A percentile compares a stretch with the other conserved stretches of the same genome.
Conservation (phyloP, 257 asterid species). For the Solanum paucissectum region DNA sequence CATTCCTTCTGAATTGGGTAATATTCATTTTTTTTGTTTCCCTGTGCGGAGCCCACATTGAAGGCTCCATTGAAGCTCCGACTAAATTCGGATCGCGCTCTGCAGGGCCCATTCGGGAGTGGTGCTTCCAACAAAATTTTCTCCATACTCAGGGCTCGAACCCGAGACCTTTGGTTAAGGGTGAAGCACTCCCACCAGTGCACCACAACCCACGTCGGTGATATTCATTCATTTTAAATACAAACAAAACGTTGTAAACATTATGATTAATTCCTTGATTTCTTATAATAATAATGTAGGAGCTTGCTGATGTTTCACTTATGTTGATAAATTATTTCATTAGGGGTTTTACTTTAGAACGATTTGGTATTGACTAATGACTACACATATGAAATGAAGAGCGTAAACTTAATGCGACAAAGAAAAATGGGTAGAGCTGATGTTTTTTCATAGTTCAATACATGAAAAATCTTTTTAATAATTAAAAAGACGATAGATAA, state of each 20-base stretch:
- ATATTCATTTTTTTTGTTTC: background rate
- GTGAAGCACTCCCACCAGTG: too few species aligned
- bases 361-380: background rate
- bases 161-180: too few species aligned
- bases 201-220: too few species aligned
- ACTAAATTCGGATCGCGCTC: too few species aligned
- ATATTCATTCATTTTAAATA: background rate
- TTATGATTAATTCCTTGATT: background rate
- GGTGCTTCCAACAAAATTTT: too few species aligned
- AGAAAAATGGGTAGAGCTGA: background rate
- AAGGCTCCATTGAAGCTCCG: too few species aligned
- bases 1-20: background rate
- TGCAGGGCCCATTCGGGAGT: too few species aligned
- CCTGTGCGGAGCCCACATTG: too few species aligned
- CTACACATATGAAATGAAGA: background rate
- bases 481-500: background rate
- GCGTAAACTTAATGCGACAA: background rate
- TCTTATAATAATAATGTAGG: background rate
- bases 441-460: too few species aligned
- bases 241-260: background rate
- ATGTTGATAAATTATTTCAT: background rate
- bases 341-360: background rate
- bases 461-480: background rate
- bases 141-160: too few species aligned
- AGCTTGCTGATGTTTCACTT: background rate